Conservation (phyloP, 176 grass and related monocot species). For the Oryza meyeriana region DNA sequence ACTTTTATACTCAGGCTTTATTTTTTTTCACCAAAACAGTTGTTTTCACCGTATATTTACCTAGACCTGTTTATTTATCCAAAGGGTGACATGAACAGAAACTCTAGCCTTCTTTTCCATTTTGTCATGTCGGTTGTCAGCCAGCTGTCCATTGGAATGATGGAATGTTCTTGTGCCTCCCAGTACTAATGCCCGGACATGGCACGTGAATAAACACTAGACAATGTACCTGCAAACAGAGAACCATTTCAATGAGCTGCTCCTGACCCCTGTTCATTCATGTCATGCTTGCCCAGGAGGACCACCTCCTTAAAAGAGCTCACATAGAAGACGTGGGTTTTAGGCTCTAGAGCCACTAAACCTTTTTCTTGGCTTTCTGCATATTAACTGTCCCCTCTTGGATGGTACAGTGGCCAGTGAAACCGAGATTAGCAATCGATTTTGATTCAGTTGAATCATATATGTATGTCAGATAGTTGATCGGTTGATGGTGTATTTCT, state of each 20-base stretch:
- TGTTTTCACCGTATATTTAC: too few species aligned
- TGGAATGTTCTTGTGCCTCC: neutral
- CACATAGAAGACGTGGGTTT: neutral
- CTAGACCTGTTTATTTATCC: too few species aligned
- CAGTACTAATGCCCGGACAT: neutral
- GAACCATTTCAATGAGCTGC: neutral
- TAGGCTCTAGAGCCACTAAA: neutral
- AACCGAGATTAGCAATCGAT: neutral
- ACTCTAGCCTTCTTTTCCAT: neutral
- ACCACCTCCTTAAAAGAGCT: neutral
- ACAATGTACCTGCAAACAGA: neutral
- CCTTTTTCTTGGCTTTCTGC: neutral
- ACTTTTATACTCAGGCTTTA: too few species aligned
- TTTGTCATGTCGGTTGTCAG: too few species aligned
- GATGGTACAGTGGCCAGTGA: neutral
- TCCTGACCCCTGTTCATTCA: neutral
- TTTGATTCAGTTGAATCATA: neutral
- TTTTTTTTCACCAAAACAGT: too few species aligned
- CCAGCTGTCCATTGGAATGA: neutral
- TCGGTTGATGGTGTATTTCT: too few species aligned
- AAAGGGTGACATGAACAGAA: neutral
- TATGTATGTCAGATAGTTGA: too few species aligned
- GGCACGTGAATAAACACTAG: neutral
- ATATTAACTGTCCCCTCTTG: neutral
- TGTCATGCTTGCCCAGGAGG: neutral